Conservation (phyloP, 2,329 filamentous ascomycete genomes). For the Furcasterigmium sp. region DNA sequence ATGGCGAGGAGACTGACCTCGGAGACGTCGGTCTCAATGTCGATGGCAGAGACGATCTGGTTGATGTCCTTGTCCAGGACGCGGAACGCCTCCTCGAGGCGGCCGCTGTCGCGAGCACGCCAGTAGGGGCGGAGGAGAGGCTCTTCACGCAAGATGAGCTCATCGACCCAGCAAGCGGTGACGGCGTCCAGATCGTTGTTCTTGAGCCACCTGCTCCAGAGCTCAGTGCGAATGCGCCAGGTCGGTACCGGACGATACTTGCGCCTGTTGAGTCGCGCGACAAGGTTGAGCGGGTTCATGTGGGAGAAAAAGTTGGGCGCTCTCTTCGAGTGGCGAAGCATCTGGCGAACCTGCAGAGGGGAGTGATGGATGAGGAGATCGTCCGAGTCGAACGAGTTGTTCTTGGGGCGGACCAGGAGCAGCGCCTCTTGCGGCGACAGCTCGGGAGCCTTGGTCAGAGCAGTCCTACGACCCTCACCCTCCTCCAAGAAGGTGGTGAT, state of each 20-base stretch:
- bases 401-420: conserved; percentile 20
- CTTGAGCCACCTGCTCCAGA: conserved; percentile 45
- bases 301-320: conserved; percentile 15
- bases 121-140: conserved; percentile 38
- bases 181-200: conserved; percentile 39
- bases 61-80: conserved; percentile 32
- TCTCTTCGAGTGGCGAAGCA: conserved; percentile 15
- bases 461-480: conserved; percentile 11
- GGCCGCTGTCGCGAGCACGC: conserved; percentile 34
- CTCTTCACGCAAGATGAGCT: conserved; percentile 39
- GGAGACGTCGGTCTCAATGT: conserved; percentile 30
- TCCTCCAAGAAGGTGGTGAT: conserved; percentile 23
- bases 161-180: conserved; percentile 44
- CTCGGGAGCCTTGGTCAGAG: conserved; percentile 16
- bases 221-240: conserved; percentile 38
- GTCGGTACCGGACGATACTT: conserved; percentile 33
- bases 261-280: conserved; percentile 15
- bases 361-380: conserved; percentile 28
- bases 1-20: conserved; percentile 31
- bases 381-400: conserved; percentile 25
- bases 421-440: conserved; percentile 21
- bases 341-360: conserved; percentile 17
- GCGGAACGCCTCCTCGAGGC: conserved; percentile 33
- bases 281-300: conserved; percentile 17
- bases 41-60: conserved; percentile 28